Evolutionary conservation across 2,329 filamentous ascomycete species (phyloP), one percentile per base, ranked within the genome.

Genomic region (Aspergillus sp.): DNA sequence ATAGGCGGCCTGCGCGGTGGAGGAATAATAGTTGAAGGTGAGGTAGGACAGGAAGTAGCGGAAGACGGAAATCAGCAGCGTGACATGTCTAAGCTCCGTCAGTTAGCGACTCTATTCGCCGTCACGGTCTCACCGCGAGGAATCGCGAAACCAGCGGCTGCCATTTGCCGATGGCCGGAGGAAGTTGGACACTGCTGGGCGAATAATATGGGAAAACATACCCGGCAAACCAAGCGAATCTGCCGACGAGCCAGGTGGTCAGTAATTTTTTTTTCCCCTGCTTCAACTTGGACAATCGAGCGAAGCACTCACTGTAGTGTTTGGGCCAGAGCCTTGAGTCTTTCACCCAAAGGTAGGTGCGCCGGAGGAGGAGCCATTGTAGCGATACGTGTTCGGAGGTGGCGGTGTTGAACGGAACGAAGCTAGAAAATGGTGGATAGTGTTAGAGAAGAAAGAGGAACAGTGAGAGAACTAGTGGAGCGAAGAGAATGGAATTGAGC

Each of bases 21-120:
- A 80, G 59, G 87, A 88, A 75, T 90, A 90, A 77, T 87, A 92
- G 84, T 96, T 96, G 84, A 98, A 90, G 71, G 90, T 89, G 59
- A 97, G 79, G 82, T 92, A 96, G 52, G 92, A 96, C 63, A 98
- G 77, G 64, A 83, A 80, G 78, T 98, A 99, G 74, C 92, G 90
- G 71, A 90, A 75, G 55, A 94, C 91, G 72, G 87, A 89, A 68
- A 96, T 80, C 67, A 99, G 89, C 63, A 98, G 86, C 45, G 89
- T 90, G 62, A 97, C 81, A 76, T 99, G 95, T 68, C 94, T 96
- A 71, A 67, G 73, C 52, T 55, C 50, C 56, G 63, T 73, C 60
- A 74, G 63, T 73, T 58, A 74, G 69, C 62, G 56, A 63, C 51
- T 24, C 29, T 52, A 26, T 36, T 20, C 47, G 36, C 42, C 5